Evolutionary conservation across 305 asterid species (phyloP).

Genomic region (Fraxinus velutina): DNA sequence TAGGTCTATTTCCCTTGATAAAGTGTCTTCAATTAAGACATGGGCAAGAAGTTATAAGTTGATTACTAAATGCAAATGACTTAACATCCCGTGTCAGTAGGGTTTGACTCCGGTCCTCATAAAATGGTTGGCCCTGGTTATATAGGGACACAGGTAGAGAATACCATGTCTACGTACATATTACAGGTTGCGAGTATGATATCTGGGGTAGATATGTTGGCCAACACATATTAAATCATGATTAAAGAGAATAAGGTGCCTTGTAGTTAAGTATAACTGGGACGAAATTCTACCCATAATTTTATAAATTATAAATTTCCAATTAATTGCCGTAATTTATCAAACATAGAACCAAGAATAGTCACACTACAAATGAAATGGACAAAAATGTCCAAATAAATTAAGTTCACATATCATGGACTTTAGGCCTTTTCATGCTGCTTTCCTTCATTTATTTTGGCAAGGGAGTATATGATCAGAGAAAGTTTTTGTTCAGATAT

Average conservation of each 20-base stretch:
- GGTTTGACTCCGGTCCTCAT: background rate
- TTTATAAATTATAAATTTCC: background rate
- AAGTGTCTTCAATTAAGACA: background rate
- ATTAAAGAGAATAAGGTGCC: constrained; percentile 6
- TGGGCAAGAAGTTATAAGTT: background rate
- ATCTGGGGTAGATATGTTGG: background rate
- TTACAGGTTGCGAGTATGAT: constrained; percentile 4
- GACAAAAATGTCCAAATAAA: constrained; percentile 13
- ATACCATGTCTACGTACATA: background rate
- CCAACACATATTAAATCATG: background rate
- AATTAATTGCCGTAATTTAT: constrained; percentile 6
- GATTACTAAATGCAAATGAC: constrained; percentile 2
- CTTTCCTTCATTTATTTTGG: constrained; percentile 1
- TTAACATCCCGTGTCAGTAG: background rate
- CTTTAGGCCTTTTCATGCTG: background rate
- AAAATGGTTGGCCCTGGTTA: background rate
- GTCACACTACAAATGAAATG: constrained; percentile 10
- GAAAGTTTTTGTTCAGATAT: background rate
- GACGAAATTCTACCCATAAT: background rate
- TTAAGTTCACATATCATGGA: constrained; percentile 8
- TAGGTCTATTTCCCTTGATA: background rate
- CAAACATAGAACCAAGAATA: constrained; percentile 6
- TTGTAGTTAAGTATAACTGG: background rate
- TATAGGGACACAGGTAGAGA: background rate
- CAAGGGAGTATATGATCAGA: background rate